These are phyloP conservation scores for Lodderomyces metapsilosis DNA, from an alignment of 1,139 yeast species.

Conservation along the genomic window DNA sequence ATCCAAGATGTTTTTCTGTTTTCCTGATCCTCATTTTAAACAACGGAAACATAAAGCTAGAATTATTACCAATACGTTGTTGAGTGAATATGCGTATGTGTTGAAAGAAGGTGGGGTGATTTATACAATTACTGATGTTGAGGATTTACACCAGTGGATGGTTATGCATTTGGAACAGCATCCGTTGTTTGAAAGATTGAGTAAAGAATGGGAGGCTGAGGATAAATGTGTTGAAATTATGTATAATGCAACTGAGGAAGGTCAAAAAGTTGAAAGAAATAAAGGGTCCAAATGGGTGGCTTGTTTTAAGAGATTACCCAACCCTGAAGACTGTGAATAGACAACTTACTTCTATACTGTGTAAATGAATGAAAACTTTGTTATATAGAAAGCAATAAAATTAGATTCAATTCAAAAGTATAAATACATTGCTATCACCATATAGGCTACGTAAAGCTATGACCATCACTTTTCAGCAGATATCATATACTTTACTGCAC, in stretches of 20 bases:
- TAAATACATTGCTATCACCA: too few species aligned
- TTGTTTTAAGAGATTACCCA: slow-evolving; percentile 75
- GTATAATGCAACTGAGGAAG: slow-evolving; percentile 94
- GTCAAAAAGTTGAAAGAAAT: slow-evolving; percentile 91
- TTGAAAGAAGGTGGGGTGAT: slow-evolving; percentile 82
- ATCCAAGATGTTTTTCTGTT: slow-evolving; percentile 92
- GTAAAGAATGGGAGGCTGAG: slow-evolving; percentile 71
- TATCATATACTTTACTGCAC: too few species aligned
- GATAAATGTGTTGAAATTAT: slow-evolving; percentile 85
- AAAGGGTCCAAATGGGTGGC: slow-evolving; percentile 86
- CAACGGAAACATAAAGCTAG: slow-evolving; percentile 97
- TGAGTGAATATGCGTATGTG: slow-evolving; percentile 90
- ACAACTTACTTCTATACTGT: background rate
- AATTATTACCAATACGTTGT: slow-evolving; percentile 82
- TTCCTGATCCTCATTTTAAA: slow-evolving; percentile 98
- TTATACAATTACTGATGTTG: slow-evolving; percentile 94
- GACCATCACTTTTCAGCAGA: too few species aligned
- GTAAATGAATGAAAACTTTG: background rate
- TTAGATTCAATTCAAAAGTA: too few species aligned
- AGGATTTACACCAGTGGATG: slow-evolving; percentile 96
- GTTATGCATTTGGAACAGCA: slow-evolving; percentile 85
- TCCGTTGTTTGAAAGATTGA: slow-evolving; percentile 82
- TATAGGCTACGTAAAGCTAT: too few species aligned
- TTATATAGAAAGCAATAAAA: too few species aligned
- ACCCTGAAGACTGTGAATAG: slow-evolving; percentile 43